Conservation (phyloP, 2,329 filamentous ascomycete species). For the Talaromyces rugulosus region DNA sequence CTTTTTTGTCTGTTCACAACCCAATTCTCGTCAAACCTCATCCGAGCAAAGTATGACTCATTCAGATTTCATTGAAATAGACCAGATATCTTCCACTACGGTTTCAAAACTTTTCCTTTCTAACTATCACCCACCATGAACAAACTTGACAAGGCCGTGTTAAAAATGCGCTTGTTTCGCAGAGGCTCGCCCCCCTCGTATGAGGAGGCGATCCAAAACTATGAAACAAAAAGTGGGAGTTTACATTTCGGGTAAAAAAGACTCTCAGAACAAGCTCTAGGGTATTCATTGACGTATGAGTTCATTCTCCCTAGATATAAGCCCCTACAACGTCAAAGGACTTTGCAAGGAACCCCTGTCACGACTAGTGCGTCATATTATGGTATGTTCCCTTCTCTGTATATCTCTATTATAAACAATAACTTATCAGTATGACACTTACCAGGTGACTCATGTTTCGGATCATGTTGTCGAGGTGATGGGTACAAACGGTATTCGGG, state of each 20-base stretch:
- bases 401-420: neutral
- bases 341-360: neutral
- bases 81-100: neutral
- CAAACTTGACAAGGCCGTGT: neutral
- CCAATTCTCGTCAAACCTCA: neutral
- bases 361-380: neutral
- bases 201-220: neutral
- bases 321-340: neutral
- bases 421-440: neutral
- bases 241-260: neutral
- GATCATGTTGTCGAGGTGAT: neutral
- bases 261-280: neutral
- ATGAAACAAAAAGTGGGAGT: neutral
- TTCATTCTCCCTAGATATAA: neutral
- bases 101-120: neutral
- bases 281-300: neutral
- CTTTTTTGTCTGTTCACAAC: neutral
- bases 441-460: neutral
- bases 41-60: neutral
- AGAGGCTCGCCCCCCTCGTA: neutral
- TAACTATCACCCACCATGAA: neutral
- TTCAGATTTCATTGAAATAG: neutral
- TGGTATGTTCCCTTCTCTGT: neutral
- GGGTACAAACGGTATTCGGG: neutral
- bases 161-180: neutral